A percentile compares a stretch with the other conserved stretches of the same genome.
phyloP scores from a whole-genome alignment of 139 green algal genomes.

The Eudorina sp. region DNA sequence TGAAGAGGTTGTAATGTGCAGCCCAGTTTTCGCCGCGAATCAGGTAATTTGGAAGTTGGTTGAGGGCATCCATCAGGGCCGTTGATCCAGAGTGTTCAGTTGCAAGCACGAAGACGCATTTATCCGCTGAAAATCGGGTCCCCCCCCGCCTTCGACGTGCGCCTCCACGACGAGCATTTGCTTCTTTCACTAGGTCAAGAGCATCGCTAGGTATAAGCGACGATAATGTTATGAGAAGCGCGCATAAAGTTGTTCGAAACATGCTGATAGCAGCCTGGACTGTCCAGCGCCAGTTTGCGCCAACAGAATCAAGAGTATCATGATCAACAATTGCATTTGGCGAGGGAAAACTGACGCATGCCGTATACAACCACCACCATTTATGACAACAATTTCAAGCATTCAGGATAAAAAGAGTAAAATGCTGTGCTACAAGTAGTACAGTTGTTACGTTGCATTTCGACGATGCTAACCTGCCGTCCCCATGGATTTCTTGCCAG shows the following conservation, averaged over 20 bases:
- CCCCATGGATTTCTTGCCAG: too few species aligned
- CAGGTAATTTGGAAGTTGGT: slow-evolving; percentile 25
- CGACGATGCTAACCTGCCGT: too few species aligned
- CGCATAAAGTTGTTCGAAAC: background rate
- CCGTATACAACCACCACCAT: too few species aligned
- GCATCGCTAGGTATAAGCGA: background rate
- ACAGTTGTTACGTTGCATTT: too few species aligned
- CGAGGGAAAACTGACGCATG: too few species aligned
- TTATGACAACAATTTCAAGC: too few species aligned
- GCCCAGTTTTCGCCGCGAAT: slow-evolving; percentile 29
- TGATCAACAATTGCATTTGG: too few species aligned
- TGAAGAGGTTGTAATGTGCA: slow-evolving; percentile 21
- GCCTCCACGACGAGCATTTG: background rate
- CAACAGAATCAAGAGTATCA: too few species aligned
- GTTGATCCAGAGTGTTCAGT: background rate
- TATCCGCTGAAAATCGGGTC: background rate
- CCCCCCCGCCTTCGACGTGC: background rate
- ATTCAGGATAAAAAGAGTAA: too few species aligned
- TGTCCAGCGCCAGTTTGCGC: too few species aligned
- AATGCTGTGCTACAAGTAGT: too few species aligned
- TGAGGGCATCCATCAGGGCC: slow-evolving; percentile 12
- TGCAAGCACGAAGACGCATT: slow-evolving; percentile 15
- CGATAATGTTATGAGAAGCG: background rate
- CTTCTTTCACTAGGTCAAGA: background rate
- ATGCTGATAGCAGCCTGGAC: too few species aligned